Evolutionary conservation across 179 eudicot genomes (phyloP), one percentile per base, ranked within the genome.

Genomic region (Beta corolliflora): DNA sequence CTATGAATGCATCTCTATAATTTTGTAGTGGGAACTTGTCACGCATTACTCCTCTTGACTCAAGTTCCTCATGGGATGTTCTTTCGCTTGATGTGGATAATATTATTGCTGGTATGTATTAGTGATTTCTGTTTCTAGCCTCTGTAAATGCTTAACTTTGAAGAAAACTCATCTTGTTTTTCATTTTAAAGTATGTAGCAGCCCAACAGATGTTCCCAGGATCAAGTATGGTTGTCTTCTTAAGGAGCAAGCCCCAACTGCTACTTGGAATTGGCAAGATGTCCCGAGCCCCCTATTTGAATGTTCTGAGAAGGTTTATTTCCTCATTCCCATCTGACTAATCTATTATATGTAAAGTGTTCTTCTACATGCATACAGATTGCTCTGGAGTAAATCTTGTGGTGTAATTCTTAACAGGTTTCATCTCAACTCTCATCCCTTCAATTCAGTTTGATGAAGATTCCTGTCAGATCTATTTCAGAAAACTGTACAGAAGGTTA

Each of bases 81-180:
- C 94, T 96, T 77, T 67, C 98, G 5, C 84, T 96, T 14, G 98
- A 96, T 78, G 86, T 89, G 76, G 94, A 96, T 84, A 94, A 91
- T 86, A 88, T n/a, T 25, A 81, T 96, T 86, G 94, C 98, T 73
- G 98, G 98, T 96, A 84, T 54, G 81, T 48, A 12, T 15, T 7
- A 8, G 63, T 12, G 36, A n/a, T 45, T 15, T 80, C 55, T 73
- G 59, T 77, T 13, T 55, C 65, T 54, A 41, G 61, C 10, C 78
- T 63, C 19, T 52, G 10, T 23, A 73, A 36, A 55, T 63, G 19
- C 70, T 75, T 60, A n/a, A 23, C 9, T 44, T 25, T 72, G 71
- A 80, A 41, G 70, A 73, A 5, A 14, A 29, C 23, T 45, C 55
- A 25, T 75, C 54, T 45, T 59, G 64, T 52, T 63, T 23, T 79